Base-by-base conservation (phyloP, 345 rosid species). In the Erucastrum elatum region DNA sequence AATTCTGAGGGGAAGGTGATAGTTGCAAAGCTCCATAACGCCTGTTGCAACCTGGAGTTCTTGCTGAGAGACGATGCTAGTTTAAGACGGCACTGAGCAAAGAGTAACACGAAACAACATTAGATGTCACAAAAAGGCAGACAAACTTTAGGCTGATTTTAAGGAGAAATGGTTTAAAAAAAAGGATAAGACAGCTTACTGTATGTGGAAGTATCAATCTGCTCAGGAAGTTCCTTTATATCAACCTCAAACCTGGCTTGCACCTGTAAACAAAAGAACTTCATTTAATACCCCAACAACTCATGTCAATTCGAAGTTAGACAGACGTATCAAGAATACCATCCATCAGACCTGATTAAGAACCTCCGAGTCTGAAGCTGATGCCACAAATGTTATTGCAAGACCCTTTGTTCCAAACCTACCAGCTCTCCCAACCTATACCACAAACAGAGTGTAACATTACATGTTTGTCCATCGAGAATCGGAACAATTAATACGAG, bases 391-490 rank as follows among this genome's bases (percentile, higher is more conserved):
- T 16, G 99, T 95, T 33, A 95, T 95, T 8, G 98, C 97, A 37
- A 95, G 97, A 49, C 99, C 98, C 80, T 95, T 95, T 0, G 99
- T 95, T 39, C 99, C 99, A 86, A 95, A 95, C 80, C 99, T 88
- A 67, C 99, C 98, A 79, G 98, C 99, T 84, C 99, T 87, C 26
- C 99, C 99, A 41, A 95, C 99, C 99, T 95, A 77, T 55, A 35
- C 66, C 7, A 29, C 12, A 70, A 39, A 27, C 29, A 66, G n/a
- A 60, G 12, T 60, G 53, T 2, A 6, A 5, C 17, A 21, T 12
- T 21, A 21, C 21, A 21, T 21, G 21, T 21, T 21, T 21, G n/a
- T 4, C 1, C 5, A 12, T 1, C 61, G 25, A 9, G 68, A 26
- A 25, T 27, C 26, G 60, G 4, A 66, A 75, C 9, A 29, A 71